phyloP scores from a whole-genome alignment of 2,329 filamentous ascomycete species.

The Dendryphion nanum region DNA sequence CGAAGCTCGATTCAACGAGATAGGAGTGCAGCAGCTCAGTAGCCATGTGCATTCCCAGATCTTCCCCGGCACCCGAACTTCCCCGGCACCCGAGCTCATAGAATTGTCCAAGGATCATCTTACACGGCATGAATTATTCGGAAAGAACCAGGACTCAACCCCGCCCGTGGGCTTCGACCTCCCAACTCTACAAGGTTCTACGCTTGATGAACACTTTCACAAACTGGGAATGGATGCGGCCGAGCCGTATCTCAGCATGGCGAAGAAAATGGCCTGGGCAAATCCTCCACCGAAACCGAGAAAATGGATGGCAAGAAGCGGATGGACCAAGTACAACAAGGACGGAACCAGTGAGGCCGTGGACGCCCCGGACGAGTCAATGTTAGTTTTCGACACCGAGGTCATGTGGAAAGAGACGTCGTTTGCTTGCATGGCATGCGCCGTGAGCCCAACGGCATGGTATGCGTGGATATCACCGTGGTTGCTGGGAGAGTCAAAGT shows the following conservation, averaged over 20 bases:
- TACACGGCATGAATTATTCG: constrained; percentile 77
- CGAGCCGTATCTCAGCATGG: constrained; percentile 75
- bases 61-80: constrained; percentile 60
- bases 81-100: constrained; percentile 69
- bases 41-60: constrained; percentile 78
- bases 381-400: constrained; percentile 93
- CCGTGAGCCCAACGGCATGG: constrained; percentile 85
- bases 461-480: constrained; percentile 97
- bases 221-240: constrained; percentile 82
- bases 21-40: constrained; percentile 93
- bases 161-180: constrained; percentile 81
- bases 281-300: constrained; percentile 60
- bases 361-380: constrained; percentile 72
- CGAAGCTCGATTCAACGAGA: constrained; percentile 78
- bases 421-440: constrained; percentile 96
- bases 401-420: constrained; percentile 92
- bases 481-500: constrained; percentile 78
- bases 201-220: constrained; percentile 91
- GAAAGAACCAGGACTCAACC: constrained; percentile 78
- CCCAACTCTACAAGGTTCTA: constrained; percentile 73
- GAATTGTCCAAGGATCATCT: constrained; percentile 80
- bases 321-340: constrained; percentile 88
- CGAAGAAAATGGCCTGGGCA: constrained; percentile 69
- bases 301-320: constrained; percentile 75
- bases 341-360: constrained; percentile 73